A percentile compares a stretch with the other conserved stretches of the same genome.
phyloP scores from a whole-genome alignment of 2,329 filamentous ascomycete genomes.

The Venturia effusa region DNA sequence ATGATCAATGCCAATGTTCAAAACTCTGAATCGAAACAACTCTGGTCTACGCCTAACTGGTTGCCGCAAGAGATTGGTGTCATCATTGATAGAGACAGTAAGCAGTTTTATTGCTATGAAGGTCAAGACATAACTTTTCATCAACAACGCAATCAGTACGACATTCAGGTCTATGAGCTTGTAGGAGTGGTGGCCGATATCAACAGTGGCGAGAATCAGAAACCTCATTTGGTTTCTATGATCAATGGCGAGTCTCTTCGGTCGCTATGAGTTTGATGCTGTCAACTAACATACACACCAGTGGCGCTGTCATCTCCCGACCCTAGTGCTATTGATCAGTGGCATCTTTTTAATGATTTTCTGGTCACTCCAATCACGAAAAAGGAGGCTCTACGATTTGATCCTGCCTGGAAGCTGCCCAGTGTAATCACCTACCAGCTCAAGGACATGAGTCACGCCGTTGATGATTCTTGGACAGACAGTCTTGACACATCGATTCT shows the following conservation, averaged over 20 bases:
- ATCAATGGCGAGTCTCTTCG: conserved; percentile 56
- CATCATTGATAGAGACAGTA: conserved; percentile 65
- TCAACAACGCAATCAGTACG: conserved; percentile 65
- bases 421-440: conserved; percentile 80
- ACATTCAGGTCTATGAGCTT: conserved; percentile 81
- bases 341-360: conserved; percentile 98
- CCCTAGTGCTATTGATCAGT: conserved; percentile 54
- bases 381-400: conserved; percentile 82
- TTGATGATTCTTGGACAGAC: conserved; percentile 80
- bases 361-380: conserved; percentile 69
- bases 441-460: conserved; percentile 66
- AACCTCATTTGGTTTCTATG: conserved; percentile 82
- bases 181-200: conserved; percentile 86
- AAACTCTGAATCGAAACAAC: conserved; percentile 59
- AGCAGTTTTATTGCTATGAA: conserved; percentile 85
- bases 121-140: conserved; percentile 78
- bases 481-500: conserved; percentile 74
- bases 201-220: conserved; percentile 72
- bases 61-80: conserved; percentile 90
- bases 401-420: conserved; percentile 84
- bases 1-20: conserved; percentile 75
- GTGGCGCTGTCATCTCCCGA: conserved; percentile 56
- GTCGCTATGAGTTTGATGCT: background rate
- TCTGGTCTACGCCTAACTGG: conserved; percentile 88
- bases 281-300: conserved; percentile 21